These are phyloP conservation scores for Lyophyllum shimeji DNA, from an alignment of 768 basidiomycete species.

Conservation along the genomic window DNA sequence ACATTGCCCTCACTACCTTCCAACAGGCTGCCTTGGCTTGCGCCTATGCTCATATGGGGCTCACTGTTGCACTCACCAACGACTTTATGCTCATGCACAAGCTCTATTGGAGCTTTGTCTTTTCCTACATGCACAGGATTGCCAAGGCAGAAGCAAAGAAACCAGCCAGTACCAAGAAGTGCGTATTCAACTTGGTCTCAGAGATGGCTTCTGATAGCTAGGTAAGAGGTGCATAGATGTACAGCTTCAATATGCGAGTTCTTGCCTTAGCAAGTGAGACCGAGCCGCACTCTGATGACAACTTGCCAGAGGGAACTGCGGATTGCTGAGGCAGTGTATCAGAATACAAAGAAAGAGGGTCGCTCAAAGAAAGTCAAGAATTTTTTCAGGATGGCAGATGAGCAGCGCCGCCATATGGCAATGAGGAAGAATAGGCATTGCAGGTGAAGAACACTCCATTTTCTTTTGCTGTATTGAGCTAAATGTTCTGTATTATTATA, in stretches of 20 bases:
- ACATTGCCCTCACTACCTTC: constrained; percentile 15
- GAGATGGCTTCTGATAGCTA: neutral
- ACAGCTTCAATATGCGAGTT: constrained; percentile 3
- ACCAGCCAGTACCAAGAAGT: constrained; percentile 7
- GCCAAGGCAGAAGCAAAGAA: constrained; percentile 12
- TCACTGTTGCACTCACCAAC: neutral
- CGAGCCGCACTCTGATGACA: constrained; percentile 11
- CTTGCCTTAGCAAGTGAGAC: constrained; percentile 5
- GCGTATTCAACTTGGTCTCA: too few species aligned
- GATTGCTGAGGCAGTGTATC: neutral
- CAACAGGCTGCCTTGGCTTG: constrained; percentile 2
- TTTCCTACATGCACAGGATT: constrained; percentile 12
- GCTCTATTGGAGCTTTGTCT: constrained; percentile 17
- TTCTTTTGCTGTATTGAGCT: neutral
- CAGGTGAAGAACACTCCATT: neutral
- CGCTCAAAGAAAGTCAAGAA: neutral
- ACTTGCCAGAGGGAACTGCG: neutral
- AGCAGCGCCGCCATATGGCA: constrained; percentile 5
- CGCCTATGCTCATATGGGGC: constrained; percentile 11
- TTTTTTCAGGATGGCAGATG: constrained; percentile 7
- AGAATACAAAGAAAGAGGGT: constrained; percentile 8
- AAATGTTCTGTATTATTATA: neutral
- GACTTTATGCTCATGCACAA: constrained; percentile 13
- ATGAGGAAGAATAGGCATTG: constrained; percentile 7
- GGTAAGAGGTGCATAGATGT: neutral